Base-by-base conservation (phyloP, 106 monocot species). In the Xerophyta viscosa region DNA sequence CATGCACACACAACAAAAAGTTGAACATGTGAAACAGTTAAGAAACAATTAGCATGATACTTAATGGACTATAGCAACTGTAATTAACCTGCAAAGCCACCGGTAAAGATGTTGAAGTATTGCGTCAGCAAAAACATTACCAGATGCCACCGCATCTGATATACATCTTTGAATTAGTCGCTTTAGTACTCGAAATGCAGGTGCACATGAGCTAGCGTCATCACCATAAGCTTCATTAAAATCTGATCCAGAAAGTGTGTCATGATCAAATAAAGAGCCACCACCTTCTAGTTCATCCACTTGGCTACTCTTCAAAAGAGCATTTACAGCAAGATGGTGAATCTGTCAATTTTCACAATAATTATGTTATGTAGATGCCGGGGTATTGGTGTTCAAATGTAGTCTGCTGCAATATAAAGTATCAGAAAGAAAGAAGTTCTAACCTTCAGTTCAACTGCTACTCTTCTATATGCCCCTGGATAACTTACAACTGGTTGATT, bases 101-200 rank as follows among this genome's bases (percentile, higher is more conserved):
- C 94, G 71, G 52, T 94, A 84, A 41, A 94, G 71, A 67, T 94
- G 84, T 33, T 94, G 88, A 48, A 94, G 56, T 53, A 94, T 70
- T 45, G 84, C 88, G 81, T 94, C 88, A 48, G 94, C 88, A 73
- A 84, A 94, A 41, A 81, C 67, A 73, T 94, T 94, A 63, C 88
- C 88, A 39, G 88, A 88, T 51, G 80, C 30, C 23, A 84, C 84
- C 30, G 87, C 94, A 81, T 94, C 94, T 26, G 78, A 69, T 18
- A 94, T 68, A 45, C 88, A 94, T 81, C 88, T 77, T 60, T 88
- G 88, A 30, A 94, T 76, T 29, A 94, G 67, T 50, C 81, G 88
- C 67, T 88, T 94, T 41, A 94, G 69, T 46, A 84, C 78, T 60
- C 72, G 74, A 68, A 94, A 88, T 48, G 94, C 84, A 69, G 78